These are phyloP conservation scores for Fraxinus americana DNA, from an alignment of 257 asterid species.

Conservation along the genomic window DNA sequence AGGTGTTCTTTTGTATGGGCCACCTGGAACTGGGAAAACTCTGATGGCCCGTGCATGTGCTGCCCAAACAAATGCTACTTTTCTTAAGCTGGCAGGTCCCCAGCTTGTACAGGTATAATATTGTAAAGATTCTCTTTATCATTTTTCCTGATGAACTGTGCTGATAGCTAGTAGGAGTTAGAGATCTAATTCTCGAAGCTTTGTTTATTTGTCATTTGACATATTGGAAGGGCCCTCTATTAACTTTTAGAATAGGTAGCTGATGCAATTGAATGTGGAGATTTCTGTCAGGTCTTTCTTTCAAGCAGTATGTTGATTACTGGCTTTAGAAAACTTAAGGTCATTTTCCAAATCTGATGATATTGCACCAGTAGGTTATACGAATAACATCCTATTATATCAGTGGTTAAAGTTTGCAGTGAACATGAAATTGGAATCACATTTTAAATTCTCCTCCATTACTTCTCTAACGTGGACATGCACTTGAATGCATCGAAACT, in stretches of 20 bases:
- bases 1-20: slow-evolving; percentile 85
- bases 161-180: neutral
- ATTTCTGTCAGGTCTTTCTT: neutral
- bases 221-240: neutral
- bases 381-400: neutral
- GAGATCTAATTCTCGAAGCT: neutral
- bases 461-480: slow-evolving; percentile 6
- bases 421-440: neutral
- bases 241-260: no score
- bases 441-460: neutral
- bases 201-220: neutral
- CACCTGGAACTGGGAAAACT: slow-evolving; percentile 93
- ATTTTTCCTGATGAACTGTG: neutral
- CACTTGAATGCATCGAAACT: neutral
- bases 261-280: neutral
- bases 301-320: no score
- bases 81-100: slow-evolving; percentile 90
- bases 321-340: neutral
- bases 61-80: slow-evolving; percentile 97
- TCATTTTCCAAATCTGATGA: neutral
- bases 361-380: no score
- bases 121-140: neutral
- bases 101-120: slow-evolving; percentile 84
- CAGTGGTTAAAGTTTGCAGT: neutral
- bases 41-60: slow-evolving; percentile 97